Evolutionary conservation across 2,329 filamentous ascomycete species (phyloP), one percentile per base, ranked within the genome.

Genomic region (Fusarium sp.): DNA sequence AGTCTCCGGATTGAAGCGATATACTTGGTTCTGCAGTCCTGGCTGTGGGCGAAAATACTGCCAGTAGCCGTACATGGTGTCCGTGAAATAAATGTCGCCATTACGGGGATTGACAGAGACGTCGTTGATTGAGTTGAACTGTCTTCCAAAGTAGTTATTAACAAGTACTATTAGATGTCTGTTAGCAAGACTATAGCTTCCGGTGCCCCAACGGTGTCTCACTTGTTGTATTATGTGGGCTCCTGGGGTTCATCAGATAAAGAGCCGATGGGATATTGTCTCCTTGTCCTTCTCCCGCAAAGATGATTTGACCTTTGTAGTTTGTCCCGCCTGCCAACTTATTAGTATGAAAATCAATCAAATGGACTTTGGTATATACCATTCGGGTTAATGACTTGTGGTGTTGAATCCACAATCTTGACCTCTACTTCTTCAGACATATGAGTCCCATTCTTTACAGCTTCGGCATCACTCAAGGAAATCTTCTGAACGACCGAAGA

Each of bases 61-160:
- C 41, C 85, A 79, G 62, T 81, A 85, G 5, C 86, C 88, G 66
- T 90, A 90, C 9, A 83, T 80, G 0, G 86, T 84, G 59, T 90
- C 88, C 2, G 87, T 90, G 70, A 90, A 90, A 79, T 88, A 90
- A n/a, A 90, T 77, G 26, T 87, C 83, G n/a, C 82, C 81, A 57
- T 84, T 88, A 13, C 75, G 74, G 30, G 86, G 81, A 66, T 89
- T 82, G 56, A 87, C 73, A 2, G 82, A 80, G 0, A 86, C 80
- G 62, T 90, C 88, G 65, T 89, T 89, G 13, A 89, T 76, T 0
- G 86, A 89, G 73, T 83, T 87, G 76, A 89, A 90, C 40, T 84
- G 80, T 4, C 86, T 82, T 19, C 87, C 87, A 49, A 86, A 86
- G 73, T 81, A 90, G 74, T 86, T 87, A 68, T 87, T 87, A 17